phyloP scores from a whole-genome alignment of 805 yeast species.

The Pichia exigua region DNA sequence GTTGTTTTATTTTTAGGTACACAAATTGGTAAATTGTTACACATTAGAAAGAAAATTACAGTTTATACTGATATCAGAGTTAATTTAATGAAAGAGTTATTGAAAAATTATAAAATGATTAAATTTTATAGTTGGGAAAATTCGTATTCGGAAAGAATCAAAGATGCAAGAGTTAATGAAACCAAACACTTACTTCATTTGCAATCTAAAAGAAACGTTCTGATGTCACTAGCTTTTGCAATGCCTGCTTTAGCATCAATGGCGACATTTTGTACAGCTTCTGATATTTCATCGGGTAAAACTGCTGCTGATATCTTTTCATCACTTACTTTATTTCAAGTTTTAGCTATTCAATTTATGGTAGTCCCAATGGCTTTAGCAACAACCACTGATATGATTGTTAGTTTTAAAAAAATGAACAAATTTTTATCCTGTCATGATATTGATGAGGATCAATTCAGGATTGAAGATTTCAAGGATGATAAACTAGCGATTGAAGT shows the following conservation, averaged over 20 bases:
- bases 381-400: slow-evolving; percentile 54
- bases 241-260: slow-evolving; percentile 63
- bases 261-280: slow-evolving; percentile 40
- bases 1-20: slow-evolving; percentile 40
- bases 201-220: slow-evolving; percentile 54
- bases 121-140: slow-evolving; percentile 89
- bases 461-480: slow-evolving; percentile 15
- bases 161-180: slow-evolving; percentile 53
- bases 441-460: slow-evolving; percentile 30
- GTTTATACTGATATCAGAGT: slow-evolving; percentile 71
- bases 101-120: slow-evolving; percentile 70
- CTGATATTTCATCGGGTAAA: slow-evolving; percentile 29
- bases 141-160: slow-evolving; percentile 55
- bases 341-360: slow-evolving; percentile 53
- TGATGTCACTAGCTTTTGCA: slow-evolving; percentile 52
- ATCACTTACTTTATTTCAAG: slow-evolving; percentile 58
- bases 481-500: slow-evolving; percentile 40
- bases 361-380: slow-evolving; percentile 65
- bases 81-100: slow-evolving; percentile 65
- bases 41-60: slow-evolving; percentile 47
- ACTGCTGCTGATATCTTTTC: slow-evolving; percentile 59
- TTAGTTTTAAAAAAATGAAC: slow-evolving; percentile 54
- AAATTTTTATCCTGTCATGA: slow-evolving; percentile 36
- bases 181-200: slow-evolving; percentile 48
- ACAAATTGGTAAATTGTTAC: slow-evolving; percentile 42